Evolutionary conservation across 1,139 yeast species (phyloP).

Genomic region (Kurtzmaniella quercitrusa): DNA sequence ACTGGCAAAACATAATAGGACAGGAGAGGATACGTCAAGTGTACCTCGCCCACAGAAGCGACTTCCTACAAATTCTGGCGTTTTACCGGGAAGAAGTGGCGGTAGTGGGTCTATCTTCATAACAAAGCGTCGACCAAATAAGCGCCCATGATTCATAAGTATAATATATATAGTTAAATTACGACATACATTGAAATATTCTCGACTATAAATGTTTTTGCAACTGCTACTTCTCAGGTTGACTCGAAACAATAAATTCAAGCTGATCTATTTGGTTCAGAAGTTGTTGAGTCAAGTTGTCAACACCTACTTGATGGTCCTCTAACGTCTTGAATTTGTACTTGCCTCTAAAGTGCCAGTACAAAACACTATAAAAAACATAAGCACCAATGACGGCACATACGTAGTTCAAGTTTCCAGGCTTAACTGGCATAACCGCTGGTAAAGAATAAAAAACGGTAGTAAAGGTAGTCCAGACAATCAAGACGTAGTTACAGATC

Average conservation of each 20-base stretch:
- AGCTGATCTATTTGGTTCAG: slow-evolving; percentile 24
- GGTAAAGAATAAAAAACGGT: slow-evolving; percentile 63
- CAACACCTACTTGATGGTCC: slow-evolving; percentile 19
- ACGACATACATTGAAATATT: neutral
- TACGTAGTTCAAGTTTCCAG: slow-evolving; percentile 56
- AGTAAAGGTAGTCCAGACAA: slow-evolving; percentile 60
- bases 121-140: neutral
- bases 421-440: slow-evolving; percentile 56
- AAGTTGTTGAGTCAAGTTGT: slow-evolving; percentile 22
- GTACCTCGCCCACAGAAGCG: neutral
- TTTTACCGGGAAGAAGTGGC: neutral
- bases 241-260: slow-evolving; percentile 19
- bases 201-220: neutral
- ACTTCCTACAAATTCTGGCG: neutral
- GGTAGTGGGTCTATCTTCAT: neutral
- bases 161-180: neutral
- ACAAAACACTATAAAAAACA: slow-evolving; percentile 19
- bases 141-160: neutral
- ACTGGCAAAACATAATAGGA: too few species aligned
- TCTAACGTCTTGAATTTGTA: slow-evolving; percentile 17
- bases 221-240: neutral
- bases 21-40: neutral
- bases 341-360: slow-evolving; percentile 38
- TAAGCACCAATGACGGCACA: slow-evolving; percentile 47
- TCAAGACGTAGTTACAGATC: slow-evolving; percentile 49